Evolutionary conservation across 2,329 filamentous ascomycete species (phyloP).

Genomic region (Stemphylium lycopersici): DNA sequence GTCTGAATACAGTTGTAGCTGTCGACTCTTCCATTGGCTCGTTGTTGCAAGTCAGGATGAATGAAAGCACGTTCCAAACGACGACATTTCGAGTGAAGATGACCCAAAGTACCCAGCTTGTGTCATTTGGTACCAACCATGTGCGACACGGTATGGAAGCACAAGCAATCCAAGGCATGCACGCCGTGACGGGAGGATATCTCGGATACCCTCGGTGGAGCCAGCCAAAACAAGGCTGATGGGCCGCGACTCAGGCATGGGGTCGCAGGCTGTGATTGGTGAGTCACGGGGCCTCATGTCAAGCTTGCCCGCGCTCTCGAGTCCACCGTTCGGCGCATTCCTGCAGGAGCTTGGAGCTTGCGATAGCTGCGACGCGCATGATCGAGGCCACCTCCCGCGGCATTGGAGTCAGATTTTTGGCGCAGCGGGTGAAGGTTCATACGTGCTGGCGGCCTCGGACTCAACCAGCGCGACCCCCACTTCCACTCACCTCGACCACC

Average conservation of each 20-base stretch:
- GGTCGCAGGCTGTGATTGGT: constrained; percentile 12
- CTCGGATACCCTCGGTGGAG: constrained; percentile 6
- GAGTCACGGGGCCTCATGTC: constrained; percentile 2
- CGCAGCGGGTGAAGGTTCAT: constrained; percentile 8
- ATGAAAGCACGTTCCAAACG: too few species aligned
- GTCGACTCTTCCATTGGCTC: too few species aligned
- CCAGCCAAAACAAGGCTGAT: constrained; percentile 9
- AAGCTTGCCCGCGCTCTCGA: constrained; percentile 9
- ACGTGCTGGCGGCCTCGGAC: constrained; percentile 16
- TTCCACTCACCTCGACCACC: constrained; percentile 16
- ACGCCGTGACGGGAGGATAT: background rate
- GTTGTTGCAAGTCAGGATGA: too few species aligned
- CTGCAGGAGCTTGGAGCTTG: constrained; percentile 24
- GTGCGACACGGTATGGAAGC: too few species aligned
- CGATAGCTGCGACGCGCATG: constrained; percentile 14
- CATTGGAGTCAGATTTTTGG: constrained; percentile 12
- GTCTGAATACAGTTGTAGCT: too few species aligned
- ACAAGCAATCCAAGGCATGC: too few species aligned
- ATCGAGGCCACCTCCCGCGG: constrained; percentile 1
- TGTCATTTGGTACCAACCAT: too few species aligned
- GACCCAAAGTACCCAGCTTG: too few species aligned
- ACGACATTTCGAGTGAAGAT: too few species aligned
- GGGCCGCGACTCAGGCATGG: constrained; percentile 7
- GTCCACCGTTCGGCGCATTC: constrained; percentile 18
- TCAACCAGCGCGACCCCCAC: constrained; percentile 15